Conservation (phyloP, 768 basidiomycete species). For the Mycena metata region DNA sequence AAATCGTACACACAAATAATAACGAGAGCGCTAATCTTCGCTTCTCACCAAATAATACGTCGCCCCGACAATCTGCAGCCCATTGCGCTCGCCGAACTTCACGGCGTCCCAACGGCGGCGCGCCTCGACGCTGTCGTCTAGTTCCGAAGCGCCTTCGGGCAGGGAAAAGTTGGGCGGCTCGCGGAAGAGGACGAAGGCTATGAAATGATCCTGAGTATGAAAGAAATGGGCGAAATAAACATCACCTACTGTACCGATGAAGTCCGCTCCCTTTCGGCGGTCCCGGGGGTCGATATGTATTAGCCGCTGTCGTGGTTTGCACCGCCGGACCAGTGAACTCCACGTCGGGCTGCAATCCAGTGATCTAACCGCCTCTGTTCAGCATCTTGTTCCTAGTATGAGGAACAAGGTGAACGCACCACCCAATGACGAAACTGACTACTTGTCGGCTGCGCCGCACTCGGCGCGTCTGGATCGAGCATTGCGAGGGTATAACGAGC, state of each 20-base stretch:
- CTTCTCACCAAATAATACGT: conserved; percentile 33
- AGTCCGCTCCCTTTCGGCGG: conserved; percentile 29
- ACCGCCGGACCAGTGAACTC: conserved; percentile 11
- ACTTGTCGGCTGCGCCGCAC: conserved; percentile 47
- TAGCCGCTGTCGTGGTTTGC: conserved; percentile 3
- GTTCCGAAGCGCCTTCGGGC: conserved; percentile 26
- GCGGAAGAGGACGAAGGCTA: conserved; percentile 8
- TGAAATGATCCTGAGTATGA: background rate
- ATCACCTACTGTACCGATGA: conserved; percentile 28
- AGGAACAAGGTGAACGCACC: conserved; percentile 38
- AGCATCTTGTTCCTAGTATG: background rate
- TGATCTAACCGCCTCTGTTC: no score
- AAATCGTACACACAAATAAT: background rate
- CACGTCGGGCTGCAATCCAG: background rate
- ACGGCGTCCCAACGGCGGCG: conserved; percentile 30
- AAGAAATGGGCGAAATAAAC: background rate
- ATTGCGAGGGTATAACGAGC: conserved; percentile 52
- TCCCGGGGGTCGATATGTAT: conserved; percentile 29
- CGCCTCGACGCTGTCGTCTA: conserved; percentile 20
- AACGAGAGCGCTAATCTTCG: conserved; percentile 4
- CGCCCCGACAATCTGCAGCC: conserved; percentile 27
- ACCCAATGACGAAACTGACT: conserved; percentile 55
- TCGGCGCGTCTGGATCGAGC: conserved; percentile 57
- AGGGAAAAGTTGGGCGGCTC: conserved; percentile 20
- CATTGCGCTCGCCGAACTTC: conserved; percentile 22